Evolutionary conservation across 495 filamentous ascomycete genomes (phyloP).

Genomic region (Lophium mytilinum): DNA sequence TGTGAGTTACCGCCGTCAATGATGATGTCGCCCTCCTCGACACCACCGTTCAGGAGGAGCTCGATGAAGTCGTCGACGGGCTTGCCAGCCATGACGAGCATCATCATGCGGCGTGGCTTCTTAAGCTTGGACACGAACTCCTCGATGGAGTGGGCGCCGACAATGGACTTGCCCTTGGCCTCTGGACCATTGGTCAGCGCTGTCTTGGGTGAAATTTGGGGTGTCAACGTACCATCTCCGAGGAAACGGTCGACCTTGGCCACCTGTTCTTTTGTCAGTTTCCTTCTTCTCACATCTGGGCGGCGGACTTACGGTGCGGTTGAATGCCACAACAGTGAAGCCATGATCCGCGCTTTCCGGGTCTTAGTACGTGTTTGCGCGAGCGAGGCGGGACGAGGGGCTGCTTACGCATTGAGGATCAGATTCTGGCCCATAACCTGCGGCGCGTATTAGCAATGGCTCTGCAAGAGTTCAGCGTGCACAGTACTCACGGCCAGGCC

Average conservation of each 20-base stretch:
- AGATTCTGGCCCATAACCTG: slow-evolving; percentile 93
- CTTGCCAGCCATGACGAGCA: slow-evolving; percentile 96
- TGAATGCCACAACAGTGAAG: slow-evolving; percentile 93
- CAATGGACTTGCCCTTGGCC: slow-evolving; percentile 69
- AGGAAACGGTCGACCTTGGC: slow-evolving; percentile 96
- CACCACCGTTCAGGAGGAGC: slow-evolving; percentile 70
- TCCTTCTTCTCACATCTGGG: neutral
- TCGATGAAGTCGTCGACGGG: slow-evolving; percentile 98
- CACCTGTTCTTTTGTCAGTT: slow-evolving; percentile 37
- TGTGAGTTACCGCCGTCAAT: slow-evolving; percentile 99
- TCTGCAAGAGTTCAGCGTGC: too few relatives aligned
- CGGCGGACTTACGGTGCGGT: slow-evolving; percentile 61
- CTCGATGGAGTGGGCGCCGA: slow-evolving; percentile 87
- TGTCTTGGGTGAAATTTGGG: neutral
- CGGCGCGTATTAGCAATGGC: neutral
- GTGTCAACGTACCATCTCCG: slow-evolving; percentile 56
- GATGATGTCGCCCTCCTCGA: slow-evolving; percentile 93
- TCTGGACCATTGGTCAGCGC: slow-evolving; percentile 15
- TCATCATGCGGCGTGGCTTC: slow-evolving; percentile 90
- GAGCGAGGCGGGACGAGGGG: neutral
- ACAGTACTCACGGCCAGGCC: slow-evolving; percentile 60
- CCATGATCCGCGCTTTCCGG: slow-evolving; percentile 31
- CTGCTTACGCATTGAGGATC: slow-evolving; percentile 79
- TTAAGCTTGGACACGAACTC: slow-evolving; percentile 95
- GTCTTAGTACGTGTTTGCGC: neutral